These are phyloP conservation scores for Lunasporangiospora selenospora DNA, from an alignment of 192 early-diverging fungal species.

Conservation along the genomic window DNA sequence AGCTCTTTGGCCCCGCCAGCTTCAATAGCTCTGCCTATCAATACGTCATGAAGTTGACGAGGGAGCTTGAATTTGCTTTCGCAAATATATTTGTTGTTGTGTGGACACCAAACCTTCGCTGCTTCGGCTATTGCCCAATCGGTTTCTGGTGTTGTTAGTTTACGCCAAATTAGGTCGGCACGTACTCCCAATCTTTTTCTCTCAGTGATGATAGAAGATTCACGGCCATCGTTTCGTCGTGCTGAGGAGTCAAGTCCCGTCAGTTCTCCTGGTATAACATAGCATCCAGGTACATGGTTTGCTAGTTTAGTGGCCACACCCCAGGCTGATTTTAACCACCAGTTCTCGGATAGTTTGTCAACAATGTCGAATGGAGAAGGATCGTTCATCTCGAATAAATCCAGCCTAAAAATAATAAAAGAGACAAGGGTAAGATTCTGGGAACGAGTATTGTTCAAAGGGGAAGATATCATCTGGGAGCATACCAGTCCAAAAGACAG, in stretches of 20 bases:
- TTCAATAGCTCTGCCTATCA: conserved; percentile 15
- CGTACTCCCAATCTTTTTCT: conserved; percentile 14
- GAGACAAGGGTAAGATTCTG: neutral
- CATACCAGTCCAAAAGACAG: conserved; percentile 24
- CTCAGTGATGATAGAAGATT: conserved; percentile 1
- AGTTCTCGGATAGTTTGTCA: conserved; percentile 8
- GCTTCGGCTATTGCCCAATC: conserved; percentile 23
- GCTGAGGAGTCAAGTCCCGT: conserved; percentile 20
- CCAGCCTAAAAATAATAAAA: conserved; percentile 18
- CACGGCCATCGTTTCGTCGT: conserved; percentile 11
- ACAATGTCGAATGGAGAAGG: conserved; percentile 22
- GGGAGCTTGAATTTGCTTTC: conserved; percentile 25
- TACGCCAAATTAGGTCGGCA: conserved; percentile 14
- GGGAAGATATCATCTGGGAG: neutral
- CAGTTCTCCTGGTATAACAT: conserved; percentile 14
- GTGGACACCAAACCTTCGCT: conserved; percentile 18
- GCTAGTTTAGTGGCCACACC: conserved; percentile 14
- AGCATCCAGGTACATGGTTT: conserved; percentile 12
- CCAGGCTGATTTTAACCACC: conserved; percentile 28
- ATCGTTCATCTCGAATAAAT: conserved; percentile 14
- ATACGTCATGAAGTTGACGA: conserved; percentile 10
- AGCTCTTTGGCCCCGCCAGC: conserved; percentile 19
- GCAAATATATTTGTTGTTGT: conserved; percentile 21
- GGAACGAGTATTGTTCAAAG: no score
- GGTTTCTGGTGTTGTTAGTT: conserved; percentile 11